Evolutionary conservation across 257 asterid species (phyloP).

Genomic region (Capsicum pubescens): DNA sequence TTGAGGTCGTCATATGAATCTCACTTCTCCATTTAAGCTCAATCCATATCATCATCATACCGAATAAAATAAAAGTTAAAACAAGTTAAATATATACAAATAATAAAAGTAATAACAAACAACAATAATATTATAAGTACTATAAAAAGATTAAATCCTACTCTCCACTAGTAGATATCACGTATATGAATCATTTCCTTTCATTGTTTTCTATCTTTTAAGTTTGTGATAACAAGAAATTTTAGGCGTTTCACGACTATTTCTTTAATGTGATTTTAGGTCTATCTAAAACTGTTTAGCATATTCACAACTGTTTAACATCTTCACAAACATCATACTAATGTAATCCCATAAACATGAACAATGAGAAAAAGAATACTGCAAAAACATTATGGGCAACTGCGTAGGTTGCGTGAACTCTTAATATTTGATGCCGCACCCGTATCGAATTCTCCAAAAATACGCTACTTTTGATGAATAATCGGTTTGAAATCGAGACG

Average conservation of each 20-base stretch:
- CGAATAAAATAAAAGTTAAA: neutral
- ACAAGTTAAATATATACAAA: neutral
- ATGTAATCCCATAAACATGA: neutral
- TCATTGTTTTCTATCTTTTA: neutral
- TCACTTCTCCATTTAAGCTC: neutral
- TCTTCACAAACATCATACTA: neutral
- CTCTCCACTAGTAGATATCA: slow-evolving; percentile 1
- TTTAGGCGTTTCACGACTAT: neutral
- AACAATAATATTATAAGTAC: slow-evolving; percentile 7
- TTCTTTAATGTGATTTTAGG: neutral
- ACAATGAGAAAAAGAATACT: neutral
- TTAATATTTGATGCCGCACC: too few relatives aligned
- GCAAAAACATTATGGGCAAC: slow-evolving; percentile 5
- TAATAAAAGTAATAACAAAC: neutral
- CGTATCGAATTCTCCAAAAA: too few relatives aligned
- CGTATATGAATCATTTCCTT: neutral
- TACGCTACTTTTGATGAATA: too few relatives aligned
- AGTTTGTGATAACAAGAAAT: neutral
- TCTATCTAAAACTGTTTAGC: neutral
- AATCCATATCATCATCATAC: neutral
- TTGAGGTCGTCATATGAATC: too few relatives aligned
- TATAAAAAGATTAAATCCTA: neutral
- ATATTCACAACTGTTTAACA: too few relatives aligned
- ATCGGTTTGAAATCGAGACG: too few relatives aligned
- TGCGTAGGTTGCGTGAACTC: too few relatives aligned